phyloP scores from a whole-genome alignment of 768 basidiomycete species.

The Tylopilus vinaceipallidus region DNA sequence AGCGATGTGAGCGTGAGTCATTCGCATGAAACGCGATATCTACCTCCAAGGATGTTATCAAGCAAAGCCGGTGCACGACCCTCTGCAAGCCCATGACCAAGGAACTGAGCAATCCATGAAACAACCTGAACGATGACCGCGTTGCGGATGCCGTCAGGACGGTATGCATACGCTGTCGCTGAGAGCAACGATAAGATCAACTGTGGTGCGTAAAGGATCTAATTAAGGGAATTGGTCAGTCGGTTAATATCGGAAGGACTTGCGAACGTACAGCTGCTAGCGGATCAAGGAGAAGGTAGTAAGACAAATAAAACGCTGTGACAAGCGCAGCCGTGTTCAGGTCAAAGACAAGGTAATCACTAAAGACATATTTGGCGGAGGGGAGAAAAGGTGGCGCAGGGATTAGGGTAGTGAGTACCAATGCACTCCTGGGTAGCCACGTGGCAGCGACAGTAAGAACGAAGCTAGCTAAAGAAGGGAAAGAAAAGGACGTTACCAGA shows the following conservation, averaged over 20 bases:
- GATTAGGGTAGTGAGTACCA: conserved; percentile 50
- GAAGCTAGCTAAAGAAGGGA: conserved; percentile 9
- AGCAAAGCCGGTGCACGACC: conserved; percentile 84
- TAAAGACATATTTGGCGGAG: conserved; percentile 47
- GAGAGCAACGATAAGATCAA: conserved; percentile 60
- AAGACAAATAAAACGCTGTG: conserved; percentile 58
- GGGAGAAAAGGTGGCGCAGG: conserved; percentile 58
- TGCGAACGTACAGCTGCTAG: conserved; percentile 70
- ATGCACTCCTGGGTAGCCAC: conserved; percentile 50
- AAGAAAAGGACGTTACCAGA: conserved; percentile 55
- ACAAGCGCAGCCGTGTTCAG: conserved; percentile 63
- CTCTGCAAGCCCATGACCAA: conserved; percentile 87
- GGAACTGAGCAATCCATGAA: conserved; percentile 92
- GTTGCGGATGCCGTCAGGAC: conserved; percentile 48
- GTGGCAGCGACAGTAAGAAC: conserved; percentile 2
- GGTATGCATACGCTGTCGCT: conserved; percentile 64
- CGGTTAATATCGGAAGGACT: conserved; percentile 1
- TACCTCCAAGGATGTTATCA: conserved; percentile 88
- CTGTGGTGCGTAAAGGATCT: conserved; percentile 84
- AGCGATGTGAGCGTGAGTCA: background rate
- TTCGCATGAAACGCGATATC: background rate
- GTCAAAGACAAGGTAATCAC: conserved; percentile 66
- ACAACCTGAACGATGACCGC: conserved; percentile 57
- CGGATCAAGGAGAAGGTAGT: conserved; percentile 83
- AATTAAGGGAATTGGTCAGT: conserved; percentile 1